Evolutionary conservation across 2,329 filamentous ascomycete species (phyloP), one percentile per base, ranked within the genome.

Genomic region (Fusarium sulawesiense): DNA sequence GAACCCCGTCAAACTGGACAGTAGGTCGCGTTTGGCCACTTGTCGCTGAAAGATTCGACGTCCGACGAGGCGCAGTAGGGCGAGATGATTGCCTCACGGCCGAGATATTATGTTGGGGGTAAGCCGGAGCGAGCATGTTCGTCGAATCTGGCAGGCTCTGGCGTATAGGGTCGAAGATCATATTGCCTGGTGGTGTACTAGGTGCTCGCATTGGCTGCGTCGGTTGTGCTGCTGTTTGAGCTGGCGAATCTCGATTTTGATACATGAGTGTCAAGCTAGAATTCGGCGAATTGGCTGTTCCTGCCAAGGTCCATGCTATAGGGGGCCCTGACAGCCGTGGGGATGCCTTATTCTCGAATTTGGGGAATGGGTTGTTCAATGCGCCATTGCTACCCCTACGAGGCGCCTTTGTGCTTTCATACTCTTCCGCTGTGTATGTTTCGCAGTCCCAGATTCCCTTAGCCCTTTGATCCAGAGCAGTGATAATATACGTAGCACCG

Each of bases 221-320:
- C 20, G 64, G 50, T 25, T 72, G 73, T 11, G 32, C 27, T 9
- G 59, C 45, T 32, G 48, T 37, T 32, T 55, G 56, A 8, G 44
- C 44, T 9, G 53, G 50, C 8, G 60, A 42, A 23, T 75, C 73
- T 29, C 63, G 53, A 72, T 87, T 89, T 64, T 92, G 90, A 76
- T 93, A 97, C 76, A 97, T 88, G 59, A 95, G 86, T 2, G 93
- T 94, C 7, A 97, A 82, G 75, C 93, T 96, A 0, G 93, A 93
- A 68, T 90, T 94, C 2, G 93, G 91, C 6, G 93, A 96, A 75
- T 97, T 93, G 57, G 93, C 94, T 3, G 91, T 95, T 16, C 93
- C 93, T 0, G 93, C 93, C n/a, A 97, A 81, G 10, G 93, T 94
- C 91, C 92, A 97, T 2, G 93, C 93, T 62, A 97, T 93, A 1